Conservation (phyloP, 371 early-diverging fungal genomes). For the Conidiobolus incongruus region DNA sequence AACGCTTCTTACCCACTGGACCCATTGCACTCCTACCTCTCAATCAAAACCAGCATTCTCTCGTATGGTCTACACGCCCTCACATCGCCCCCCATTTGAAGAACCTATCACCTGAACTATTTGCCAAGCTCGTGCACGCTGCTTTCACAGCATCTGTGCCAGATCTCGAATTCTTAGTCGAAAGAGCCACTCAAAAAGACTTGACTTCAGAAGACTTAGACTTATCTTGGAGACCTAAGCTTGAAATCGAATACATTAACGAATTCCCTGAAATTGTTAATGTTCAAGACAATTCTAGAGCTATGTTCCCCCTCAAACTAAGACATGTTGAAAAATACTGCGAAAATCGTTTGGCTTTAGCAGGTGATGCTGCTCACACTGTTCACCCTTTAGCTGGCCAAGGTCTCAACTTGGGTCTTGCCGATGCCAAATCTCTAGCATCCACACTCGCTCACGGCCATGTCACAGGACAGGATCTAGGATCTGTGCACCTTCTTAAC, state of each 20-base stretch:
- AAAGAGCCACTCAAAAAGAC: conserved; percentile 19
- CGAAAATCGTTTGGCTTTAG: conserved; percentile 56
- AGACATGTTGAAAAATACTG: conserved; percentile 53
- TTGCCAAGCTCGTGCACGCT: conserved; percentile 51
- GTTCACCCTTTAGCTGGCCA: conserved; percentile 94
- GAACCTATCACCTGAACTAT: conserved; percentile 27
- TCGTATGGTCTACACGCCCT: conserved; percentile 78
- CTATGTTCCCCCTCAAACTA: conserved; percentile 67
- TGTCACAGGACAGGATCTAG: conserved; percentile 55
- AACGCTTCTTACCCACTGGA: conserved; percentile 84
- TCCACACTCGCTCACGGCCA: conserved; percentile 33
- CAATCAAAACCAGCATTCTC: conserved; percentile 34
- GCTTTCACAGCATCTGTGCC: conserved; percentile 46
- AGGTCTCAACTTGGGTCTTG: conserved; percentile 81
- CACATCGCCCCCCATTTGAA: conserved; percentile 34
- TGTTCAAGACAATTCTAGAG: conserved; percentile 40
- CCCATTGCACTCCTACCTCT: conserved; percentile 80
- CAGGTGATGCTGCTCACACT: conserved; percentile 94
- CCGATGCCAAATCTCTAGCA: conserved; percentile 54
- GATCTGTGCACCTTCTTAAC: conserved; percentile 30
- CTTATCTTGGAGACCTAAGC: conserved; percentile 34
- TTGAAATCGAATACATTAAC: conserved; percentile 12
- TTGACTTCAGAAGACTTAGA: conserved; percentile 26
- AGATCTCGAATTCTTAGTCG: conserved; percentile 49
- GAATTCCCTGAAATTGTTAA: conserved; percentile 31